Conservation (phyloP, 225 moss, liverwort and hornwort species). For the Pleurozium schreberi region DNA sequence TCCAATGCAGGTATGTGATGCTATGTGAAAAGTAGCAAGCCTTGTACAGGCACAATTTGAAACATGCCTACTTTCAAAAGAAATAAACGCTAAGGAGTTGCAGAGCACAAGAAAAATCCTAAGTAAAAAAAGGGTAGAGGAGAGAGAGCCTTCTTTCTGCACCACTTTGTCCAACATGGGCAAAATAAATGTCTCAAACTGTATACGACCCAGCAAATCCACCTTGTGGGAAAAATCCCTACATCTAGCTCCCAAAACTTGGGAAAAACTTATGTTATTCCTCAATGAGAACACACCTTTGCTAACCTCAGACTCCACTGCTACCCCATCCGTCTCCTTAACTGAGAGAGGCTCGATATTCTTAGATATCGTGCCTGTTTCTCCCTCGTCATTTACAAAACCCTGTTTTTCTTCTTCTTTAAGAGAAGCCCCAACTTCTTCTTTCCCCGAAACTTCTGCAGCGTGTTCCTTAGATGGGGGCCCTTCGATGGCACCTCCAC, state of each 20-base stretch:
- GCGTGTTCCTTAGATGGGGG: slow-evolving; percentile 70
- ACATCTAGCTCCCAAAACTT: slow-evolving; percentile 64
- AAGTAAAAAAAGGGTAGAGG: slow-evolving; percentile 41
- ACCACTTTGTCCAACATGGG: slow-evolving; percentile 59
- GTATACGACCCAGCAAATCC: slow-evolving; percentile 74
- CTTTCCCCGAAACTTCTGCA: slow-evolving; percentile 39
- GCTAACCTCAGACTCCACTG: slow-evolving; percentile 99
- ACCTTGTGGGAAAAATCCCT: slow-evolving; percentile 67
- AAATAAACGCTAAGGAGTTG: slow-evolving; percentile 32
- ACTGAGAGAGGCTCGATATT: slow-evolving; percentile 94
- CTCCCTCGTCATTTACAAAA: slow-evolving; percentile 96
- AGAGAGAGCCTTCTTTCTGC: slow-evolving; percentile 63
- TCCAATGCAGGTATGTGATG: slow-evolving; percentile 36
- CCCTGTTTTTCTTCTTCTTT: slow-evolving; percentile 77
- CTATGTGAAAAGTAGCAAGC: slow-evolving; percentile 33
- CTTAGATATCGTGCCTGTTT: slow-evolving; percentile 91
- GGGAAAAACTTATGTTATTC: slow-evolving; percentile 73
- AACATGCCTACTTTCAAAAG: slow-evolving; percentile 26
- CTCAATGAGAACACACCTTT: slow-evolving; percentile 99
- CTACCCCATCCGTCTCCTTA: slow-evolving; percentile 99
- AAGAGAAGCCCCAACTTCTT: slow-evolving; percentile 46
- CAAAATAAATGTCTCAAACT: slow-evolving; percentile 69
- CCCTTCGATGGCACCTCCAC: slow-evolving; percentile 81
- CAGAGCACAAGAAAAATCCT: slow-evolving; percentile 24
- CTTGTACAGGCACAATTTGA: slow-evolving; percentile 23